Conservation (phyloP, 441 rosid genomes). For the Croton setiger region DNA sequence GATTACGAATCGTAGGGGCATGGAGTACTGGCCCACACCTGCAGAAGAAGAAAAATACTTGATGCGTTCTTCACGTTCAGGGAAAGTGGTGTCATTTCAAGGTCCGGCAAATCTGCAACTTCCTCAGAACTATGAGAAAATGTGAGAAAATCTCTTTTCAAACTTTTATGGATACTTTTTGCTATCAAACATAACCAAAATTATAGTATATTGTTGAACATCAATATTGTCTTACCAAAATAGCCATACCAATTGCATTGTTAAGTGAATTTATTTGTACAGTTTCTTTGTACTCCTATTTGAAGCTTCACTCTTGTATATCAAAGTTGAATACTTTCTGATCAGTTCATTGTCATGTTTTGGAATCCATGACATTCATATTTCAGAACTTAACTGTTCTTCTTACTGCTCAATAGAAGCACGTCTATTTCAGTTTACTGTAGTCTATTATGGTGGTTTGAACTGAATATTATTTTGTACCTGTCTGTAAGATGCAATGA, state of each 20-base stretch:
- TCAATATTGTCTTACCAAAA: slow-evolving; percentile 5
- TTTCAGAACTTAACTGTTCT: neutral
- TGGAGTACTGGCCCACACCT: slow-evolving; percentile 94
- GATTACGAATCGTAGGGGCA: slow-evolving; percentile 84
- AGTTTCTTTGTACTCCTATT: too few species aligned
- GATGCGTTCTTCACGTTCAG: slow-evolving; percentile 42
- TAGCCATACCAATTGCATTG: neutral
- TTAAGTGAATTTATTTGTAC: too few species aligned
- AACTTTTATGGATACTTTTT: neutral
- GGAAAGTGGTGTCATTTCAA: slow-evolving; percentile 34
- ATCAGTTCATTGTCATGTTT: neutral
- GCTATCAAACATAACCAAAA: neutral
- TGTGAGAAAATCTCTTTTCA: slow-evolving; percentile 50
- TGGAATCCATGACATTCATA: neutral
- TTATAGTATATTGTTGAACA: neutral
- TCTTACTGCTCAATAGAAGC: neutral
- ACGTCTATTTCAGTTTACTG: neutral
- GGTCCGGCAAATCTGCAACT: slow-evolving; percentile 43
- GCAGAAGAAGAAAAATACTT: slow-evolving; percentile 65
- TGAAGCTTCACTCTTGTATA: neutral
- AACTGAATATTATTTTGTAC: neutral
- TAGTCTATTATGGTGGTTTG: neutral
- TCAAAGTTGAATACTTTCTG: neutral
- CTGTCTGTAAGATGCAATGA: neutral
- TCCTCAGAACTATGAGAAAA: slow-evolving; percentile 77